These are phyloP conservation scores for Fimicolochytrium jonesii DNA, from an alignment of 192 early-diverging fungal genomes.

Conservation along the genomic window DNA sequence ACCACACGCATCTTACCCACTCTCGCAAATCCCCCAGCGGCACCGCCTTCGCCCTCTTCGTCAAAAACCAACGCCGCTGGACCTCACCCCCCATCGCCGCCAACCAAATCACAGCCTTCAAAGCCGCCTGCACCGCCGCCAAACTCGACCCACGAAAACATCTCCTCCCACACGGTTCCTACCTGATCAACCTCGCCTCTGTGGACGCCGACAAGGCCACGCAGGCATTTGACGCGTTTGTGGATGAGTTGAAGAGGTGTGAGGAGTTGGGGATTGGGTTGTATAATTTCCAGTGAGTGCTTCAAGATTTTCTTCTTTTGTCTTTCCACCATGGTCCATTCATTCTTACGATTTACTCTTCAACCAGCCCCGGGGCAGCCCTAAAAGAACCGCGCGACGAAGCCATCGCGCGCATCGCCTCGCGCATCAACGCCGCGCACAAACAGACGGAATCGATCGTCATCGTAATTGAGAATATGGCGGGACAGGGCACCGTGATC, in stretches of 20 bases:
- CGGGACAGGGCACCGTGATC: slow-evolving; percentile 44
- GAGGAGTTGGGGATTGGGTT: slow-evolving; percentile 43
- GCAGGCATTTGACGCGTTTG: slow-evolving; percentile 42
- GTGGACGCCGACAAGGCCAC: slow-evolving; percentile 38
- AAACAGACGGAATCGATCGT: slow-evolving; percentile 29
- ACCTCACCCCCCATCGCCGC: slow-evolving; percentile 9
- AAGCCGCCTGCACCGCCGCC: slow-evolving; percentile 3
- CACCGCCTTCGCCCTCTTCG: slow-evolving; percentile 40
- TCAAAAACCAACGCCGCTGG: slow-evolving; percentile 23
- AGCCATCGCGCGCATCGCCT: slow-evolving; percentile 36
- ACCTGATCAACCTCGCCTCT: slow-evolving; percentile 53
- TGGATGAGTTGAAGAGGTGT: slow-evolving; percentile 51
- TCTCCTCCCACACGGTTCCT: slow-evolving; percentile 51
- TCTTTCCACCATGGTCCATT: neutral
- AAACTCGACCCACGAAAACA: slow-evolving; percentile 16
- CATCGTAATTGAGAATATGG: slow-evolving; percentile 55
- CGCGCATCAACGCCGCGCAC: slow-evolving; percentile 47
- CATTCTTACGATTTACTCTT: neutral
- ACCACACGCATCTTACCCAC: neutral
- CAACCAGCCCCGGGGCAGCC: slow-evolving; percentile 2
- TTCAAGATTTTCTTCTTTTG: neutral
- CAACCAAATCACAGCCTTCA: slow-evolving; percentile 26
- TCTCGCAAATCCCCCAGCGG: slow-evolving; percentile 8
- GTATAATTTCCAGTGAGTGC: slow-evolving; percentile 51
- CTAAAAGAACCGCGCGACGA: slow-evolving; percentile 9